These are phyloP conservation scores for Tephrocybe rancida DNA, from an alignment of 768 basidiomycete genomes.

Conservation along the genomic window DNA sequence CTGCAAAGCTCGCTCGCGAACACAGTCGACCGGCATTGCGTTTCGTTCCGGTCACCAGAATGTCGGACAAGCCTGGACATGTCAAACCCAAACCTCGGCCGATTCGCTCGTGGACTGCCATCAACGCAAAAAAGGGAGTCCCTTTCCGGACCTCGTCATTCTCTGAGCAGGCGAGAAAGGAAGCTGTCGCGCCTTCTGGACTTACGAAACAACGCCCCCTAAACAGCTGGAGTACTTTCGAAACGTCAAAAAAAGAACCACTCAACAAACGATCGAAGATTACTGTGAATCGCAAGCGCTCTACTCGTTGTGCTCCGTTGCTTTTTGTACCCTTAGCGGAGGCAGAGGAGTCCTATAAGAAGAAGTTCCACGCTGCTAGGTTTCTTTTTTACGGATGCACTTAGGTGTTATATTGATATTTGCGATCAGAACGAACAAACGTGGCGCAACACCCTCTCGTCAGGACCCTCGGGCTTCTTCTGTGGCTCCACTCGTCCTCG, in stretches of 20 bases:
- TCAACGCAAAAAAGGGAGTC: conserved; percentile 35
- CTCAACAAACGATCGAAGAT: neutral
- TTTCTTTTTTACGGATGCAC: neutral
- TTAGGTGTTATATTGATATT: neutral
- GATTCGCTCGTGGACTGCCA: conserved; percentile 22
- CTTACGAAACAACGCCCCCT: conserved; percentile 11
- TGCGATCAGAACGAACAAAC: neutral
- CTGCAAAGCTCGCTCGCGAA: neutral
- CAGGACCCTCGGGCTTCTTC: neutral
- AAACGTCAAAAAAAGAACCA: neutral
- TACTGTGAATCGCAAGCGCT: neutral
- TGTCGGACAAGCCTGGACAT: neutral
- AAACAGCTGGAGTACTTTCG: conserved; percentile 13
- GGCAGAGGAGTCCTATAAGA: conserved; percentile 25
- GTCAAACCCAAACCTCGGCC: conserved; percentile 10
- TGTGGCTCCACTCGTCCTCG: neutral
- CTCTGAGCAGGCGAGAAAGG: neutral
- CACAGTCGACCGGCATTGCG: conserved; percentile 27
- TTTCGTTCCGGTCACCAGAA: conserved; percentile 20
- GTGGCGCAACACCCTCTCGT: neutral
- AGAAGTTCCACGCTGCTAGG: conserved; percentile 8
- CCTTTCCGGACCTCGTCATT: conserved; percentile 27
- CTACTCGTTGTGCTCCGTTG: conserved; percentile 24
- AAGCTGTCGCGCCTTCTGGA: neutral
- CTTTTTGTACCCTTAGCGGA: conserved; percentile 30